Base-by-base conservation (phyloP, 371 early-diverging fungal genomes). In the Thermomucor indicae-seudaticae region DNA sequence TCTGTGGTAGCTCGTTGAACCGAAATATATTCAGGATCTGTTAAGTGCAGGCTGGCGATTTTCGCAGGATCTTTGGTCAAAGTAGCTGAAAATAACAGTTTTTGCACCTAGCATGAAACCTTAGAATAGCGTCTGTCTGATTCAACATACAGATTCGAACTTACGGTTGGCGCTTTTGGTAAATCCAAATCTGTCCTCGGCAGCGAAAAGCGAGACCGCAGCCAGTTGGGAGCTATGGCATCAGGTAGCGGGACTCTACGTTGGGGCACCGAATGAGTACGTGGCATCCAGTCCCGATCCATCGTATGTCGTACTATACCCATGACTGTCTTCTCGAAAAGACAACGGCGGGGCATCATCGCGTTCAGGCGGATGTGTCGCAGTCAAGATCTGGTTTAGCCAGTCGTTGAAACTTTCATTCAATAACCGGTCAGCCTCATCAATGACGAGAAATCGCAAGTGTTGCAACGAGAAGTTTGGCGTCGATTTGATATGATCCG, bases 341-440 rank as follows among this genome's bases (percentile, higher is more conserved):
- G 48, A 40, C 1, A 73, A 43, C 16, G 45, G 20, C 11, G 48
- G 30, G 6, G 38, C 40, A 39, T 57, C 8, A 1, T 29, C 17
- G 2, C 47, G 35, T 0, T 43, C n/a, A 16, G 58, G 56, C 17
- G 78, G 80, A 37, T 85, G 85, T 43, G 85, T 89, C 0, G 93
- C 84, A 3, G 78, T 79, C 29, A 95, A 70, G 10, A 95, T 86
- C 40, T 85, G 79, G 31, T 82, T 77, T 46, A 99, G 75, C 95
- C 98, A 98, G 46, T 95, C 98, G 42, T 96, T 84, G 58, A 90
- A 94, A 38, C 85, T 82, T 61, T 92, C 91, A 55, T 88, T 88
- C 49, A 97, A 63, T 32, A 98, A 64, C 23, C 96, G 88, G 77
- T 99, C 99, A 2, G 98, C 99, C 67, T 98, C 99, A 73, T 99